phyloP scores from a whole-genome alignment of 2,329 filamentous ascomycete species.

The Beauveria pseudobassiana region DNA sequence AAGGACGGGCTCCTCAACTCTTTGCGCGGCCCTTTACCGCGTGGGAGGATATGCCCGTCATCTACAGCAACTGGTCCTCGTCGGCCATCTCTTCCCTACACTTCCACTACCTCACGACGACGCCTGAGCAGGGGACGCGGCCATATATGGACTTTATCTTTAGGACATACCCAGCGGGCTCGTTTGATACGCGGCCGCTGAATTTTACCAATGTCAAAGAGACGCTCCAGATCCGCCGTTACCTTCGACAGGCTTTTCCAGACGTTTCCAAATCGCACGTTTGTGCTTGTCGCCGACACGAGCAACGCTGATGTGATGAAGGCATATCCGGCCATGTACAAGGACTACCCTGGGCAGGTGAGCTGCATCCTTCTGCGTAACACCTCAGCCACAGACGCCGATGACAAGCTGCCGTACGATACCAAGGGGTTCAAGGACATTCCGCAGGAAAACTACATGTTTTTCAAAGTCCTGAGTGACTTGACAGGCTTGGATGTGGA shows the following conservation, averaged over 20 bases:
- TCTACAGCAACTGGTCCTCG: slow-evolving; percentile 69
- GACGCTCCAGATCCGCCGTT: slow-evolving; percentile 62
- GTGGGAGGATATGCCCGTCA: slow-evolving; percentile 74
- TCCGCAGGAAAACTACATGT: slow-evolving; percentile 66
- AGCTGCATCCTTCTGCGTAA: slow-evolving; percentile 74
- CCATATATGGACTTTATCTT: slow-evolving; percentile 79
- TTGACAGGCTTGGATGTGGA: slow-evolving; percentile 57
- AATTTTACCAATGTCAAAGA: slow-evolving; percentile 35
- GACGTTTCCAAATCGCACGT: slow-evolving; percentile 68
- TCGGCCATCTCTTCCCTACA: slow-evolving; percentile 51
- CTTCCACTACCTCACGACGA: slow-evolving; percentile 78
- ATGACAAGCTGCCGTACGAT: slow-evolving; percentile 53
- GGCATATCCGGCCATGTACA: slow-evolving; percentile 52
- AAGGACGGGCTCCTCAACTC: slow-evolving; percentile 69
- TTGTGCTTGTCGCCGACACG: slow-evolving; percentile 69
- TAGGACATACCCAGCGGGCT: slow-evolving; percentile 67
- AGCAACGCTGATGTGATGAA: slow-evolving; percentile 71
- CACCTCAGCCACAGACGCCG: slow-evolving; percentile 59
- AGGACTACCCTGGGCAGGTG: slow-evolving; percentile 61
- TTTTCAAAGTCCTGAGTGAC: slow-evolving; percentile 67
- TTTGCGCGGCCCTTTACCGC: slow-evolving; percentile 63
- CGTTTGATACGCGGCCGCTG: slow-evolving; percentile 69
- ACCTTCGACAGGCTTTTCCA: slow-evolving; percentile 62
- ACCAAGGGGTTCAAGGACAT: slow-evolving; percentile 30
- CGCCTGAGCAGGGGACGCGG: slow-evolving; percentile 68